Evolutionary conservation across 2,329 filamentous ascomycete species (phyloP).

Genomic region (Xylariaceae sp.): DNA sequence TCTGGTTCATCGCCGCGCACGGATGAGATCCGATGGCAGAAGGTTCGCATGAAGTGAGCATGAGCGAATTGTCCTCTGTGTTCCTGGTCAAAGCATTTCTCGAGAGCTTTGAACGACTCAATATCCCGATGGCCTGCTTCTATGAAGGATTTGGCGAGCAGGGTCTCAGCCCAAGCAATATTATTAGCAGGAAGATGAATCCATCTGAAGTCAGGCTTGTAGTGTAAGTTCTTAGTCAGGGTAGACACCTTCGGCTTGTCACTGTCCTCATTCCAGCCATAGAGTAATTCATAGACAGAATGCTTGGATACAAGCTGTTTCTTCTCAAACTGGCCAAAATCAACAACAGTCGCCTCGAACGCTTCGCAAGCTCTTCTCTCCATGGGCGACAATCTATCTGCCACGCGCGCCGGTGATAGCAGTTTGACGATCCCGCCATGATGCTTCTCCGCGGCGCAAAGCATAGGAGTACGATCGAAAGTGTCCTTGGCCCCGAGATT

Average conservation of each 20-base stretch:
- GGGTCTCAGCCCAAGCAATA: conserved; percentile 58
- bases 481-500: conserved; percentile 34
- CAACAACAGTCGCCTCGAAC: conserved; percentile 50
- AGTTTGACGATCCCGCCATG: conserved; percentile 36
- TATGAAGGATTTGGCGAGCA: conserved; percentile 62
- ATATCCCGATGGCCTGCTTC: conserved; percentile 60
- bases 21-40: conserved; percentile 49
- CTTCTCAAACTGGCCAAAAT: conserved; percentile 44
- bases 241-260: conserved; percentile 45
- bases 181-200: conserved; percentile 53
- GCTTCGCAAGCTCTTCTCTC: conserved; percentile 43
- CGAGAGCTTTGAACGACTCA: conserved; percentile 59
- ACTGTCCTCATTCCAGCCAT: conserved; percentile 44
- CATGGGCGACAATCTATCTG: conserved; percentile 33
- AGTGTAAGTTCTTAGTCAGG: conserved; percentile 41
- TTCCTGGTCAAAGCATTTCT: conserved; percentile 58
- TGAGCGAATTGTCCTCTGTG: conserved; percentile 56
- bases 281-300: conserved; percentile 49
- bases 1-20: conserved; percentile 28
- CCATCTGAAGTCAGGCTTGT: conserved; percentile 47
- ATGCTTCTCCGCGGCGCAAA: conserved; percentile 38
- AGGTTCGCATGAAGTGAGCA: conserved; percentile 59
- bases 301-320: conserved; percentile 43
- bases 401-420: conserved; percentile 35
- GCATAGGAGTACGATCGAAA: conserved; percentile 38